Evolutionary conservation across 1,139 yeast genomes (phyloP).

Genomic region (Arxiozyma heterogenica): DNA sequence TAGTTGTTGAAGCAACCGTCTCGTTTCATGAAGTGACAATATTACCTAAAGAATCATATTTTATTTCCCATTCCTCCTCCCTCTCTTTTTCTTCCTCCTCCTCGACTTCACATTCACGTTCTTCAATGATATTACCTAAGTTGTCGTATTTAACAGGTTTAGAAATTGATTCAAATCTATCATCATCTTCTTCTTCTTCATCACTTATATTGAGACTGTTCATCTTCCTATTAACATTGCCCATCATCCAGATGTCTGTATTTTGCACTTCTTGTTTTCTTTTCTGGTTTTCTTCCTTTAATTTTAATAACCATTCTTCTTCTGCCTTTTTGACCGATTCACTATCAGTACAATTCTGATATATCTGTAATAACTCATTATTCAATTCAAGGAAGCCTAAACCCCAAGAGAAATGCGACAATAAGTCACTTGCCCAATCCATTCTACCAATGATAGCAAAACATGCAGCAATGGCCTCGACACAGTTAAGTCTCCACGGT

Average conservation of each 20-base stretch:
- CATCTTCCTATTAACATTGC: slow-evolving; percentile 53
- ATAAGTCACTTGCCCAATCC: slow-evolving; percentile 77
- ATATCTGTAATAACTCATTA: slow-evolving; percentile 62
- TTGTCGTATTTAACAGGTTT: slow-evolving; percentile 25
- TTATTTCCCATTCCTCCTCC: slow-evolving; percentile 19
- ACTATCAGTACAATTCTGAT: slow-evolving; percentile 72
- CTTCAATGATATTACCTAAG: slow-evolving; percentile 19
- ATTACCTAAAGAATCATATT: slow-evolving; percentile 22
- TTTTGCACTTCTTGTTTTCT: slow-evolving; percentile 44
- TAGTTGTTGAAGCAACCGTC: neutral
- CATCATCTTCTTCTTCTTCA: slow-evolving; percentile 19
- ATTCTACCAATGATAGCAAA: slow-evolving; percentile 86
- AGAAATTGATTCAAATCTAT: slow-evolving; percentile 19
- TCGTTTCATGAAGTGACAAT: slow-evolving; percentile 7
- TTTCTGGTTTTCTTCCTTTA: slow-evolving; percentile 61
- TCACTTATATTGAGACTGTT: slow-evolving; percentile 13
- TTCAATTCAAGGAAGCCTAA: slow-evolving; percentile 74
- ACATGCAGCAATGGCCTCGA: slow-evolving; percentile 95
- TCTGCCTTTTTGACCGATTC: slow-evolving; percentile 68
- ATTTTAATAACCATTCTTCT: slow-evolving; percentile 58
- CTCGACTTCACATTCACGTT: slow-evolving; percentile 12
- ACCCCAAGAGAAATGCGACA: slow-evolving; percentile 90
- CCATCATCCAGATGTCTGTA: slow-evolving; percentile 70
- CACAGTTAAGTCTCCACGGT: slow-evolving; percentile 95
- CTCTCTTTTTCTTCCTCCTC: slow-evolving; percentile 27